These are phyloP conservation scores for Scutellaria minor DNA, from an alignment of 257 asterid genomes.

Conservation along the genomic window DNA sequence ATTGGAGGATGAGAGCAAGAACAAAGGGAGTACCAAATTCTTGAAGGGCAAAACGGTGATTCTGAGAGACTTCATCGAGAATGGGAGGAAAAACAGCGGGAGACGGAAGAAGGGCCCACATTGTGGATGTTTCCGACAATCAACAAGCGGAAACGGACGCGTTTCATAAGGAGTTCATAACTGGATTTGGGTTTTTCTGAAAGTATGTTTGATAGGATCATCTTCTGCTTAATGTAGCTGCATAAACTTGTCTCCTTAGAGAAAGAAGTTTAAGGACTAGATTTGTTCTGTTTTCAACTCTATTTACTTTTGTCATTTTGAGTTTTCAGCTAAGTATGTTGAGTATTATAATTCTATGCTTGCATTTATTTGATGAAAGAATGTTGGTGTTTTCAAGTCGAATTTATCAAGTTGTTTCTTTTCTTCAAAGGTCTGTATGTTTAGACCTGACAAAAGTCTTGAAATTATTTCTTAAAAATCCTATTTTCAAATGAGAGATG, in stretches of 20 bases:
- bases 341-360: background rate
- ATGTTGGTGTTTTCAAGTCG: too few relatives aligned
- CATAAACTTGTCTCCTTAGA: conserved; percentile 38
- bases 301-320: conserved; percentile 10
- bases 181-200: conserved; percentile 27
- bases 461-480: too few relatives aligned
- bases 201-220: conserved; percentile 27
- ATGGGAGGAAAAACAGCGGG: conserved; percentile 63
- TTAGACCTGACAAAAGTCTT: too few relatives aligned
- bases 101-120: conserved; percentile 61
- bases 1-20: conserved; percentile 71
- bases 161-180: conserved; percentile 31
- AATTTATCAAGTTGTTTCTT: too few relatives aligned
- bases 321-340: conserved; percentile 10
- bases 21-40: conserved; percentile 55
- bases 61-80: conserved; percentile 73
- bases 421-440: too few relatives aligned
- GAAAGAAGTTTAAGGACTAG: conserved; percentile 32
- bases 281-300: conserved; percentile 29
- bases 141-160: conserved; percentile 47
- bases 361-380: background rate
- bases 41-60: conserved; percentile 56
- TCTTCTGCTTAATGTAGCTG: conserved; percentile 31
- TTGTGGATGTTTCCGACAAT: conserved; percentile 75
- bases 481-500: too few relatives aligned